Percentiles rank a stretch among this genome's conserved stretches.
phyloP scores from a whole-genome alignment of 2,329 filamentous ascomycete genomes.

The Whalleya microplaca region DNA sequence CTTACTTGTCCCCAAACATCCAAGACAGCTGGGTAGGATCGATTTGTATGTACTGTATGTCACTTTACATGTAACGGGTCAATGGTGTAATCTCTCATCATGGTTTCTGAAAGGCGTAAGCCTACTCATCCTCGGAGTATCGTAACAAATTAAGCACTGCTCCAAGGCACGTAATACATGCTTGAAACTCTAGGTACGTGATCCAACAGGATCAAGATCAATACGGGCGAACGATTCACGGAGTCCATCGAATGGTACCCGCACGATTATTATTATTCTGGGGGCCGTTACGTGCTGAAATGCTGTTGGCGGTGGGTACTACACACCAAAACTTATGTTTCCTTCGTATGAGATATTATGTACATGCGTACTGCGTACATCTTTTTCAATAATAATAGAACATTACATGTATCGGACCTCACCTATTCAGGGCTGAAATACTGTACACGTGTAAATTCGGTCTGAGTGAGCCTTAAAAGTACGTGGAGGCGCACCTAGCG shows the following conservation, averaged over 20 bases:
- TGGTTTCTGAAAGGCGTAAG: conserved; percentile 19
- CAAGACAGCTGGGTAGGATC: conserved; percentile 12
- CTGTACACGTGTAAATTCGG: not conserved
- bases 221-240: conserved; percentile 16
- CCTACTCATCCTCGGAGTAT: conserved; percentile 18
- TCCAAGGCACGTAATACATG: conserved; percentile 13
- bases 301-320: conserved; percentile 8
- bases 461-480: not conserved
- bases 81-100: conserved; percentile 25
- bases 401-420: no score
- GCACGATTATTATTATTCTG: conserved; percentile 15
- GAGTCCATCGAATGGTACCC: conserved; percentile 20
- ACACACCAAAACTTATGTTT: conserved; percentile 20
- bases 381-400: no score
- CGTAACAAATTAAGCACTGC: conserved; percentile 14
- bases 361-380: no score
- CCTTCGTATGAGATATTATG: not conserved
- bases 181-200: conserved; percentile 12
- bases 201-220: conserved; percentile 28
- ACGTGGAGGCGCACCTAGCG: not conserved
- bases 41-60: conserved; percentile 7
- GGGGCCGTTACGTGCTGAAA: conserved; percentile 25
- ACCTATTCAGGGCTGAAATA: conserved; percentile 19
- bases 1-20: conserved; percentile 22
- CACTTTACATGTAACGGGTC: conserved; percentile 16